Evolutionary conservation across 805 yeast genomes (phyloP).

Genomic region (Nadsonia fulvescens): DNA sequence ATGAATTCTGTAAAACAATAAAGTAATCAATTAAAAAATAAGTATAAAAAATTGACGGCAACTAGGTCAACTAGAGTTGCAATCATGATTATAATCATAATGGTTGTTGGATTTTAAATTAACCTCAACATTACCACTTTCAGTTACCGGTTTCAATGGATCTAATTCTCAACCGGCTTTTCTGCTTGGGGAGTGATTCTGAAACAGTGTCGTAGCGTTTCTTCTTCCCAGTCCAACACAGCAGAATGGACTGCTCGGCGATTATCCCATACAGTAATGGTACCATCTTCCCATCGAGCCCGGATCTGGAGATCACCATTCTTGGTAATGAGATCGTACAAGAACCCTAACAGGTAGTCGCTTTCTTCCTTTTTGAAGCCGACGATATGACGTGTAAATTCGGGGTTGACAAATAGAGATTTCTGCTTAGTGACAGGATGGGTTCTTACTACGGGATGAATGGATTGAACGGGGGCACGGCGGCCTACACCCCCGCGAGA

Average conservation of each 20-base stretch:
- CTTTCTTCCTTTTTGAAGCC: slow-evolving; percentile 56
- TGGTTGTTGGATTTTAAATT: too few species aligned
- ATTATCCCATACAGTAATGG: slow-evolving; percentile 39
- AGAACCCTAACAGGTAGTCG: slow-evolving; percentile 33
- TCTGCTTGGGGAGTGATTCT: slow-evolving; percentile 65
- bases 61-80: too few species aligned
- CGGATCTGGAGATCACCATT: slow-evolving; percentile 31
- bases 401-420: slow-evolving; percentile 25
- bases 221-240: slow-evolving; percentile 31
- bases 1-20: too few species aligned
- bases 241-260: slow-evolving; percentile 34
- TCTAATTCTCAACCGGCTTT: slow-evolving; percentile 18
- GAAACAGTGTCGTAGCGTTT: slow-evolving; percentile 51
- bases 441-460: slow-evolving; percentile 31
- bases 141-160: too few species aligned
- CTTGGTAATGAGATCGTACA: slow-evolving; percentile 30
- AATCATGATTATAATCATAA: too few species aligned
- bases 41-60: too few species aligned
- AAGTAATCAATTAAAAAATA: too few species aligned
- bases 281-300: slow-evolving; percentile 31
- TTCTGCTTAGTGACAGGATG: slow-evolving; percentile 34
- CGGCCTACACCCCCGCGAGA: slow-evolving; percentile 23
- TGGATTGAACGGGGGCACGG: slow-evolving; percentile 27
- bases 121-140: too few species aligned
- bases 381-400: slow-evolving; percentile 37